These are phyloP conservation scores for Ceratocystis albifundus DNA, from an alignment of 2,329 filamentous ascomycete genomes.

Conservation along the genomic window DNA sequence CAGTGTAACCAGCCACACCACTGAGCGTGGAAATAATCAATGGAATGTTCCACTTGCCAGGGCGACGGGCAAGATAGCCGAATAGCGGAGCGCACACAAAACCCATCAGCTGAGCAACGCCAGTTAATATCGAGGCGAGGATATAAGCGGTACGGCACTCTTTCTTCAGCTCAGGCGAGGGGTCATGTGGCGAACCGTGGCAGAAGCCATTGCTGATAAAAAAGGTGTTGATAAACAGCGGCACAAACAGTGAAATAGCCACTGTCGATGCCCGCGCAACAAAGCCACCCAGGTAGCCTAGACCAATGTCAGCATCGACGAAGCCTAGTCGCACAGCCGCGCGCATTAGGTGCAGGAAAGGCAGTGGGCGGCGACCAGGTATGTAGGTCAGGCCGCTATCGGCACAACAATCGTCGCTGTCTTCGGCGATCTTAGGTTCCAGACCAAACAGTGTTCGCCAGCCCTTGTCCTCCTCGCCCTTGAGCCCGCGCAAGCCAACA, in stretches of 20 bases:
- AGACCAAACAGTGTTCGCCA: conserved; percentile 47
- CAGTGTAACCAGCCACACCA: conserved; percentile 66
- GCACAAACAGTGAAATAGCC: conserved; percentile 88
- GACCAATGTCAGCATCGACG: conserved; percentile 62
- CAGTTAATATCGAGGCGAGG: conserved; percentile 74
- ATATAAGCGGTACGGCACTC: conserved; percentile 81
- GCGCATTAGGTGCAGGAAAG: conserved; percentile 49
- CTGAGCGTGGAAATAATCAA: conserved; percentile 58
- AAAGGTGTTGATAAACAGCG: conserved; percentile 82
- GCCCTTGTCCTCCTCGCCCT: conserved; percentile 68
- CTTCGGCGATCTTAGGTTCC: conserved; percentile 17
- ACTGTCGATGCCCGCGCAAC: conserved; percentile 91
- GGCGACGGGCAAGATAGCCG: conserved; percentile 67
- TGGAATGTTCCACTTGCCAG: conserved; percentile 57
- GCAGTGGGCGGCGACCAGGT: conserved; percentile 30
- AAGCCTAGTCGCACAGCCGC: conserved; percentile 59
- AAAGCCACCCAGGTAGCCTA: conserved; percentile 88
- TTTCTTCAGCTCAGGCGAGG: conserved; percentile 64
- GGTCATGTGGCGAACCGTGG: conserved; percentile 50
- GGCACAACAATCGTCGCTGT: neutral
- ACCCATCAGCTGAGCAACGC: conserved; percentile 76
- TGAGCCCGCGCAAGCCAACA: conserved; percentile 57
- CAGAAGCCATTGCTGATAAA: conserved; percentile 76
- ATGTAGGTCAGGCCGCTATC: neutral
- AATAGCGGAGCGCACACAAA: conserved; percentile 77